phyloP scores from a whole-genome alignment of 106 monocot species.

The Allium cepa region DNA sequence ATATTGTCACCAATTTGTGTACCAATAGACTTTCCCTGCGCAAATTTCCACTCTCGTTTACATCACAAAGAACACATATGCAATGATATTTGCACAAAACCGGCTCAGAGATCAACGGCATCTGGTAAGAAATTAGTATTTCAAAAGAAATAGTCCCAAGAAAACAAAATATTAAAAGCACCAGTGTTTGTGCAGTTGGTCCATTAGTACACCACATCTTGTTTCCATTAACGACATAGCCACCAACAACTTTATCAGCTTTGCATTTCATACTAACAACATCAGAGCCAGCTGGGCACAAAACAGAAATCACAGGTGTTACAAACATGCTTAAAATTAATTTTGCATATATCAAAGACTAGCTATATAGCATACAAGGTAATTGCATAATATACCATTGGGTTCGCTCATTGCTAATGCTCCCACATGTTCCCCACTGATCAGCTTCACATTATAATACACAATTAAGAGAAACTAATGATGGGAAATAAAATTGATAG shows the following conservation, averaged over 20 bases:
- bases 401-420: constrained; percentile 99
- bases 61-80: too few species aligned
- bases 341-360: too few species aligned
- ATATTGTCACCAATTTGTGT: too few species aligned
- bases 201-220: constrained; percentile 99
- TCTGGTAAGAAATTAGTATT: too few species aligned
- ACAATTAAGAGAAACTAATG: neutral
- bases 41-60: too few species aligned
- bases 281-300: constrained; percentile 86
- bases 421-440: constrained; percentile 97
- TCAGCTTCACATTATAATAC: constrained; percentile 52
- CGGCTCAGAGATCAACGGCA: neutral
- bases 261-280: constrained; percentile 99
- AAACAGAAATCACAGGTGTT: too few species aligned
- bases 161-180: constrained; percentile 14
- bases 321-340: too few species aligned
- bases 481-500: neutral
- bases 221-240: constrained; percentile 88
- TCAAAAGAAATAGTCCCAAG: neutral
- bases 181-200: constrained; percentile 84
- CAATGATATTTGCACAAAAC: neutral
- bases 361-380: neutral
- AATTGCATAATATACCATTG: constrained; percentile 50
- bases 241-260: constrained; percentile 91
- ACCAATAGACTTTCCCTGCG: too few species aligned